Conservation (phyloP, 1,284 basidiomycete genomes). For the Pseudozyma sp. region DNA sequence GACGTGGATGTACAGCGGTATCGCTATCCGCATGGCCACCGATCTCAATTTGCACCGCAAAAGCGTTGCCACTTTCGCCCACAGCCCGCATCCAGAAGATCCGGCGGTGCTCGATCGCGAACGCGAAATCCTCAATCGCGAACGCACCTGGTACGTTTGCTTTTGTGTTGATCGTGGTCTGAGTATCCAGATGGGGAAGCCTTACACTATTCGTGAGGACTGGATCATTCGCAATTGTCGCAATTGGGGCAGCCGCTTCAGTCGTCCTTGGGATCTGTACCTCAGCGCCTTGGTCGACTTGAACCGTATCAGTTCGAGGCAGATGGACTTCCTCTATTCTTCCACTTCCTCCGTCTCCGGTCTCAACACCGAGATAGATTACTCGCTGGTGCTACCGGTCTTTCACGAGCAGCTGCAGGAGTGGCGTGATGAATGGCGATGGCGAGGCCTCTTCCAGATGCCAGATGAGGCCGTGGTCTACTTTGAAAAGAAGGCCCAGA, state of each 20-base stretch:
- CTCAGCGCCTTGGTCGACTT: slow-evolving; percentile 58
- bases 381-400: slow-evolving; percentile 82
- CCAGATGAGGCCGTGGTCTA: slow-evolving; percentile 32
- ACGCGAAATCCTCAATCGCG: slow-evolving; percentile 90
- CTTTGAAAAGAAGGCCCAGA: slow-evolving; percentile 26
- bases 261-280: slow-evolving; percentile 64
- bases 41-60: slow-evolving; percentile 96
- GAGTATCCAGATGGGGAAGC: slow-evolving; percentile 93
- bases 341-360: slow-evolving; percentile 84
- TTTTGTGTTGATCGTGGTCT: slow-evolving; percentile 84
- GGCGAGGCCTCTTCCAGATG: slow-evolving; percentile 48
- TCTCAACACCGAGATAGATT: slow-evolving; percentile 87
- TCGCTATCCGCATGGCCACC: slow-evolving; percentile 84
- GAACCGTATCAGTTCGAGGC: slow-evolving; percentile 74
- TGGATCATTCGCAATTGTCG: slow-evolving; percentile 80
- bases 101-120: slow-evolving; percentile 73
- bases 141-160: slow-evolving; percentile 92
- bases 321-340: slow-evolving; percentile 89
- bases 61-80: slow-evolving; percentile 74
- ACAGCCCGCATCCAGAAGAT: slow-evolving; percentile 66
- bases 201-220: slow-evolving; percentile 88
- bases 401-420: slow-evolving; percentile 82
- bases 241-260: slow-evolving; percentile 73
- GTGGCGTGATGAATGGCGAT: slow-evolving; percentile 78
- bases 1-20: slow-evolving; percentile 78